phyloP scores from a whole-genome alignment of 495 filamentous ascomycete species.

The Aspergillus baeticus region DNA sequence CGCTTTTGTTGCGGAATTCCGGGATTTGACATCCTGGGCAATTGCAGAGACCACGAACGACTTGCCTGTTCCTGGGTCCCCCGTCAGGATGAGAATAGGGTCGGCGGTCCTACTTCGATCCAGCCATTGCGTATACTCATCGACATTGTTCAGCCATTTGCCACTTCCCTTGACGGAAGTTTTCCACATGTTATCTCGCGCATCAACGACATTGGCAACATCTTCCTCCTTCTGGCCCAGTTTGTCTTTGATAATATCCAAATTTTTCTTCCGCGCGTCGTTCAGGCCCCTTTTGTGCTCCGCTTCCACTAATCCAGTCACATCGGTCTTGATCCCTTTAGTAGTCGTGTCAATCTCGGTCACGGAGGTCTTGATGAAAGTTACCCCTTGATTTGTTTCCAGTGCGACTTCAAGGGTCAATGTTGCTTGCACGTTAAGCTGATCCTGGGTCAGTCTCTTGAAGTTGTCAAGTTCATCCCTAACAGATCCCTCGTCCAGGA shows the following conservation, averaged over 20 bases:
- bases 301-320: slow-evolving; percentile 10
- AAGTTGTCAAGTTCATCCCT: slow-evolving; percentile 8
- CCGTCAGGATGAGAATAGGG: slow-evolving; percentile 18
- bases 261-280: slow-evolving; percentile 7
- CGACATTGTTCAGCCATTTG: slow-evolving; percentile 14
- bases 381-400: slow-evolving; percentile 9
- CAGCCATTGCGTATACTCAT: slow-evolving; percentile 13
- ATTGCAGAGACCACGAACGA: slow-evolving; percentile 18
- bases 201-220: slow-evolving; percentile 2
- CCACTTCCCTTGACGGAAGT: slow-evolving; percentile 12
- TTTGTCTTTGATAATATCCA: slow-evolving; percentile 7
- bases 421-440: slow-evolving; percentile 14
- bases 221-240: slow-evolving; percentile 10
- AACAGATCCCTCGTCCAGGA: slow-evolving; percentile 16
- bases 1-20: slow-evolving; percentile 9
- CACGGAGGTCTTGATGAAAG: slow-evolving; percentile 9
- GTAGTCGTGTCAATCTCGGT: slow-evolving; percentile 11
- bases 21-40: slow-evolving; percentile 17
- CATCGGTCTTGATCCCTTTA: slow-evolving; percentile 15
- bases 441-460: slow-evolving; percentile 14
- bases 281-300: slow-evolving; percentile 12
- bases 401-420: slow-evolving; percentile 15
- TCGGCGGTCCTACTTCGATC: slow-evolving; percentile 12
- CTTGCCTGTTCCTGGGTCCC: slow-evolving; percentile 21
- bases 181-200: slow-evolving; percentile 16